Evolutionary conservation across 2,329 filamentous ascomycete species (phyloP).

Genomic region (Calonectria henricotiae): DNA sequence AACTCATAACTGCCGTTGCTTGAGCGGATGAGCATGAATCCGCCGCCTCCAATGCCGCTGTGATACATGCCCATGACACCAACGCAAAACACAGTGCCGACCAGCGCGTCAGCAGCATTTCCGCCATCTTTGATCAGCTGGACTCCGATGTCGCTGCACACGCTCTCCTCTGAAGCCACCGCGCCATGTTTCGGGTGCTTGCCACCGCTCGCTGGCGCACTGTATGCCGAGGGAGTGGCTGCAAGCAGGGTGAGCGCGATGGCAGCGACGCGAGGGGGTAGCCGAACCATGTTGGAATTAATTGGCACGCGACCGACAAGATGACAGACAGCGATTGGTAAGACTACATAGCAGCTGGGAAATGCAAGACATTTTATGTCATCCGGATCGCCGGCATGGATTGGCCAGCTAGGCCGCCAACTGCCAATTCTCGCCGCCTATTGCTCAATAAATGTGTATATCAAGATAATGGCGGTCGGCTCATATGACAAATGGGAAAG

Average conservation of each 20-base stretch:
- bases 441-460: conserved; percentile 11
- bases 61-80: conserved; percentile 75
- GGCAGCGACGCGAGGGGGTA: background rate
- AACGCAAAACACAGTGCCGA: conserved; percentile 77
- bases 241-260: conserved; percentile 11
- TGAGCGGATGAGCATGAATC: conserved; percentile 82
- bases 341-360: background rate
- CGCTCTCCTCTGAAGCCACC: conserved; percentile 73
- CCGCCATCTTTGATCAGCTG: conserved; percentile 73
- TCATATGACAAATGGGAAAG: conserved; percentile 20
- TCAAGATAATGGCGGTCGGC: background rate
- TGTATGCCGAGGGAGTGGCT: background rate
- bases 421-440: background rate
- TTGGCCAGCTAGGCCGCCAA: background rate
- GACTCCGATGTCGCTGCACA: conserved; percentile 75
- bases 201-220: conserved; percentile 5
- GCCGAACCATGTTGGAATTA: conserved; percentile 2
- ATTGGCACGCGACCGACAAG: background rate
- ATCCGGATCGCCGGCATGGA: conserved; percentile 13
- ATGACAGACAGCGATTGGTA: background rate
- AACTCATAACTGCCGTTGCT: conserved; percentile 80
- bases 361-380: conserved; percentile 18
- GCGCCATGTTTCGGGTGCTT: conserved; percentile 64
- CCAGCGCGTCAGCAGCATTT: conserved; percentile 78
- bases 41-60: conserved; percentile 82